Percentiles rank a stretch among this genome's conserved stretches.
phyloP scores from a whole-genome alignment of 2,329 filamentous ascomycete species.

The Fusarium tricinctum region DNA sequence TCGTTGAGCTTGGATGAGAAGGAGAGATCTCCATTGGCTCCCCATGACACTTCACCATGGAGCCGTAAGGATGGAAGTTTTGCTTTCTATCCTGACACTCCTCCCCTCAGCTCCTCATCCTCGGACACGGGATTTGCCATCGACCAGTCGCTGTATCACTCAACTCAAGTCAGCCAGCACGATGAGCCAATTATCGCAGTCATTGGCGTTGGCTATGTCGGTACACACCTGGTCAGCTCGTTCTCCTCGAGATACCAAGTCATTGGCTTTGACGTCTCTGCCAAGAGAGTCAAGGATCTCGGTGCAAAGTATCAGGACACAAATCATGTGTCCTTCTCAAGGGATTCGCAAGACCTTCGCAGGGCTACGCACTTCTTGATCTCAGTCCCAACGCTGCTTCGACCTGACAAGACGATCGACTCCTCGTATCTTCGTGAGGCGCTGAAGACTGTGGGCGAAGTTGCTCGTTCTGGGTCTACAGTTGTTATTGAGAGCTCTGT shows the following conservation, averaged over 20 bases:
- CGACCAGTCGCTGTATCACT: neutral
- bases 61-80: slow-evolving; percentile 17
- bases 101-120: slow-evolving; percentile 21
- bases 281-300: slow-evolving; percentile 54
- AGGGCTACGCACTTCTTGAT: slow-evolving; percentile 65
- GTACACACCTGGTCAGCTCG: slow-evolving; percentile 60
- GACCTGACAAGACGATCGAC: slow-evolving; percentile 61
- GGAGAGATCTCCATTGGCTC: neutral
- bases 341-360: slow-evolving; percentile 53
- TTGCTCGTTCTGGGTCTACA: slow-evolving; percentile 60
- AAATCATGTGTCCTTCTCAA: slow-evolving; percentile 51
- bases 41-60: slow-evolving; percentile 24
- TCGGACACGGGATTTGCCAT: slow-evolving; percentile 7
- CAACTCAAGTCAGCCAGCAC: slow-evolving; percentile 1
- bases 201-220: slow-evolving; percentile 67
- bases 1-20: neutral
- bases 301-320: slow-evolving; percentile 41
- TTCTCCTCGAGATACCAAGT: slow-evolving; percentile 59
- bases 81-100: slow-evolving; percentile 27
- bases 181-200: slow-evolving; percentile 58
- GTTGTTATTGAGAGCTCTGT: slow-evolving; percentile 67
- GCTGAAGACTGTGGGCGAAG: slow-evolving; percentile 56
- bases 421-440: slow-evolving; percentile 61
- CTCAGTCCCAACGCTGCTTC: slow-evolving; percentile 65
- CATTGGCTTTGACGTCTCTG: slow-evolving; percentile 63